A percentile compares a stretch with the other conserved stretches of the same genome.
phyloP scores from a whole-genome alignment of 164 flowering plant species.

The Magnolia kwangsiensis region DNA sequence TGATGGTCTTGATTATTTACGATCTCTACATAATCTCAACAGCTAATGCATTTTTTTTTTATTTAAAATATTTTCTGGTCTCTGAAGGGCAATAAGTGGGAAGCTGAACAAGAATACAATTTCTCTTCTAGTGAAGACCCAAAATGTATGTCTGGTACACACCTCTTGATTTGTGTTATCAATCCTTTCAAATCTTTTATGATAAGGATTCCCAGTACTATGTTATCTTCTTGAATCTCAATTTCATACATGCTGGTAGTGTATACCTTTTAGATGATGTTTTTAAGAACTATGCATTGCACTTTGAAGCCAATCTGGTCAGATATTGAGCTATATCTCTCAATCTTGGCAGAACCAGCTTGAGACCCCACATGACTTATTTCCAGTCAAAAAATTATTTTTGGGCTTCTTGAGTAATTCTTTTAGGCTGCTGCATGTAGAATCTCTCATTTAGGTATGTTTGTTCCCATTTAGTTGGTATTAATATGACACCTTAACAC shows the following conservation, averaged over 20 bases:
- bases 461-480: not conserved
- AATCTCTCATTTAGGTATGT: not conserved
- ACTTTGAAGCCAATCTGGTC: not conserved
- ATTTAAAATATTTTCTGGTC: conserved; percentile 4
- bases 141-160: conserved; percentile 52
- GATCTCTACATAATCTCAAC: not conserved
- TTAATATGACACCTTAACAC: not conserved
- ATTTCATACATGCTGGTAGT: not conserved
- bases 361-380: not conserved
- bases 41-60: not conserved
- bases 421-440: not conserved
- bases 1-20: not conserved
- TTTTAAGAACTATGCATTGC: too few relatives aligned
- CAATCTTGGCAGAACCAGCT: not conserved
- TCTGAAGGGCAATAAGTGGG: conserved; percentile 90
- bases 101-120: conserved; percentile 85
- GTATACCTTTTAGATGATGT: too few relatives aligned
- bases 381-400: not conserved
- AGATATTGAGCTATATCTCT: not conserved
- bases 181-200: not conserved
- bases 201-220: not conserved
- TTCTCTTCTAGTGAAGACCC: conserved; percentile 87
- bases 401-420: not conserved
- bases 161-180: not conserved
- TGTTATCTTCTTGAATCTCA: not conserved